phyloP scores from a whole-genome alignment of 495 filamentous ascomycete genomes.

The Penicillium coffeae region DNA sequence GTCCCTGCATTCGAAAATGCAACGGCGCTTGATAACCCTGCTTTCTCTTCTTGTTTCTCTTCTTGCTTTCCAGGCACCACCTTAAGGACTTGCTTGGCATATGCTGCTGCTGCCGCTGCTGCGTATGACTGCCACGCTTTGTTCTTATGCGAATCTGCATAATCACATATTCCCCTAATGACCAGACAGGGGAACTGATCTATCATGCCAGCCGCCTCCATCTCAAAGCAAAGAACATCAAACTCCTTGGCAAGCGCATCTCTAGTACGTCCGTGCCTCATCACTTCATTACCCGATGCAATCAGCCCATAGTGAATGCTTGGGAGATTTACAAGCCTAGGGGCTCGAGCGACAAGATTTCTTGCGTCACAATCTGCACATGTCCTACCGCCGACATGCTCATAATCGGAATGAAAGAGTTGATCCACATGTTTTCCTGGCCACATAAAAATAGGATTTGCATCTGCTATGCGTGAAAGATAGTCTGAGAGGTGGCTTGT shows the following conservation, averaged over 20 bases:
- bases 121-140: slow-evolving; percentile 33
- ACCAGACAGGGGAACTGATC: slow-evolving; percentile 26
- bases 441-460: not conserved
- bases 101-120: slow-evolving; percentile 29
- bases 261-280: slow-evolving; percentile 6
- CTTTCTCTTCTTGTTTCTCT: too few species aligned
- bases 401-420: too few species aligned
- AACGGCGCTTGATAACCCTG: too few species aligned
- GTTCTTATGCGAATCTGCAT: slow-evolving; percentile 36
- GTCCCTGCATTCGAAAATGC: too few species aligned
- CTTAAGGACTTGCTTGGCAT: slow-evolving; percentile 23
- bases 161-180: slow-evolving; percentile 36
- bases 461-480: not conserved
- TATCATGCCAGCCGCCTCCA: slow-evolving; percentile 40
- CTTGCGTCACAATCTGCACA: too few species aligned
- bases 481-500: slow-evolving; percentile 8
- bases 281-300: slow-evolving; percentile 14
- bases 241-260: slow-evolving; percentile 1
- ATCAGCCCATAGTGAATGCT: slow-evolving; percentile 13
- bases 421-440: not conserved
- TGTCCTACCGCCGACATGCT: too few species aligned
- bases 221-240: slow-evolving; percentile 27
- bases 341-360: too few species aligned
- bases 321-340: not conserved
- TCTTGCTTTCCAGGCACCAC: too few species aligned